Conservation (phyloP, 495 filamentous ascomycete genomes). For the Recurvomyces mirabilis region DNA sequence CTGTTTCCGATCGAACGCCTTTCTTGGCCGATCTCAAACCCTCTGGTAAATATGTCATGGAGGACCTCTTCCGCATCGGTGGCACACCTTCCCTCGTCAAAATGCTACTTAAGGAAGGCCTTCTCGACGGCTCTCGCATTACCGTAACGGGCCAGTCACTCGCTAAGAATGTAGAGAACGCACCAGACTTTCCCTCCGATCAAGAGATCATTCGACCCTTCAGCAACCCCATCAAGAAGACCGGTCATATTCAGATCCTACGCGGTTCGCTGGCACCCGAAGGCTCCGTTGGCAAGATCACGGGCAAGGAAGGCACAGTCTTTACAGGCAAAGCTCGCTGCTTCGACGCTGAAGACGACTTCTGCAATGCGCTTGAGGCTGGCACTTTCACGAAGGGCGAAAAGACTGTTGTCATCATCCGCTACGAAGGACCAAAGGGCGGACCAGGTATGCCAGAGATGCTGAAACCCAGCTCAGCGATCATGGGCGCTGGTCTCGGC, state of each 20-base stretch:
- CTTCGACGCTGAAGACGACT: conserved; percentile 54
- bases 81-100: conserved; percentile 87
- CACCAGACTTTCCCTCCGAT: conserved; percentile 65
- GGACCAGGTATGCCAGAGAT: conserved; percentile 81
- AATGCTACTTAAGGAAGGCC: conserved; percentile 77
- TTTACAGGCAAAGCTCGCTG: conserved; percentile 83
- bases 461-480: conserved; percentile 70
- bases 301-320: conserved; percentile 84
- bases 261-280: conserved; percentile 83
- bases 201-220: conserved; percentile 89
- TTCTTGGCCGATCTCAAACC: conserved; percentile 96
- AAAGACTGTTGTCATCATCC: conserved; percentile 94
- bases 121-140: conserved; percentile 77
- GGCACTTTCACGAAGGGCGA: conserved; percentile 89
- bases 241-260: conserved; percentile 94
- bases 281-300: conserved; percentile 94
- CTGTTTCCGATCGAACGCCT: conserved; percentile 79
- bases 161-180: conserved; percentile 74
- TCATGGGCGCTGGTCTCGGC: conserved; percentile 78
- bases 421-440: conserved; percentile 81
- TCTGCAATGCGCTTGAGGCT: conserved; percentile 35
- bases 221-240: conserved; percentile 82
- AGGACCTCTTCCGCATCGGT: conserved; percentile 78
- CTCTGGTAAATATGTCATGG: conserved; percentile 93
- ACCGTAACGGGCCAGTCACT: conserved; percentile 94